Evolutionary conservation across 371 early-diverging fungal species (phyloP).

Genomic region (Synchytrium microbalum): DNA sequence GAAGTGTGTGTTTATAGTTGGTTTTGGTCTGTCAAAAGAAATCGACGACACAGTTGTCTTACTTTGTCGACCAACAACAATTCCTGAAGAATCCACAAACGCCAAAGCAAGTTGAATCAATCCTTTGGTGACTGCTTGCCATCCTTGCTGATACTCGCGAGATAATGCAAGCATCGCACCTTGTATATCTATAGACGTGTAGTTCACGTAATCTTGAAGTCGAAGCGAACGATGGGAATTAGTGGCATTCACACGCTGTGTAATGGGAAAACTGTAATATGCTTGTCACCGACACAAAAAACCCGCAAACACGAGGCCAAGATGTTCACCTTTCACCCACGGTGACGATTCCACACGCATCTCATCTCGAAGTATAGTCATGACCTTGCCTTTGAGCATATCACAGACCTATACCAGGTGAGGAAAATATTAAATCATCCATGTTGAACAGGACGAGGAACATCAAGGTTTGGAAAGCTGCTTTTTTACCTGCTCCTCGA

Average conservation of each 20-base stretch:
- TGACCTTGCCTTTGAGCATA: neutral
- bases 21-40: too few relatives aligned
- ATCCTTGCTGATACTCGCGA: neutral
- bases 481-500: neutral
- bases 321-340: neutral
- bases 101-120: neutral
- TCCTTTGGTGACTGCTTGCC: neutral
- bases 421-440: too few relatives aligned
- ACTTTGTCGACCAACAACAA: neutral
- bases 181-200: neutral
- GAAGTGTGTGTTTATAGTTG: too few relatives aligned
- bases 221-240: too few relatives aligned
- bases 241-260: too few relatives aligned
- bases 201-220: conserved; percentile 1
- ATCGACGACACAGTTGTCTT: neutral
- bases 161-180: neutral
- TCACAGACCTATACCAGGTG: too few relatives aligned
- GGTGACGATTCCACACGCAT: neutral
- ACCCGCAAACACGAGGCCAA: neutral
- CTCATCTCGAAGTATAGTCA: neutral
- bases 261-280: too few relatives aligned
- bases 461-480: too few relatives aligned
- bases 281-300: too few relatives aligned
- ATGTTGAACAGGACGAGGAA: too few relatives aligned
- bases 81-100: neutral